Percentiles rank a stretch among this genome's conserved stretches.
Conservation (phyloP, 441 rosid species). For the Bocquillonia castaneifolia region DNA sequence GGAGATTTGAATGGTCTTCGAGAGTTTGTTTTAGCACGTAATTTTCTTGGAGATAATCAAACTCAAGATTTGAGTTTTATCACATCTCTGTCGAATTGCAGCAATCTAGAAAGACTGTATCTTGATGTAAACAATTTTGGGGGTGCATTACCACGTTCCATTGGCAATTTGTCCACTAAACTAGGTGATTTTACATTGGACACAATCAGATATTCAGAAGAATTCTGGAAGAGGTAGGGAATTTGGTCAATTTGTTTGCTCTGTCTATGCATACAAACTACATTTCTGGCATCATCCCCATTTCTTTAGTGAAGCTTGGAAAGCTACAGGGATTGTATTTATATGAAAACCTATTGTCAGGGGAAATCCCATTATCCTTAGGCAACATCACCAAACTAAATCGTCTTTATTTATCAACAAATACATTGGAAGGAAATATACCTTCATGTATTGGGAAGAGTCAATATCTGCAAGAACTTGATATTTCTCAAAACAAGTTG, state of each 20-base stretch:
- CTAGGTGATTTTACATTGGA: fast-evolving
- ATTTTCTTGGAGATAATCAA: not conserved
- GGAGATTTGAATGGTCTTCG: not conserved
- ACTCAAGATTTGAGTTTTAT: not conserved
- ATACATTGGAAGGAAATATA: constrained; percentile 17
- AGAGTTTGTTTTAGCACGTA: not conserved
- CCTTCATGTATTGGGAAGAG: not conserved
- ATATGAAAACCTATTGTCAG: not conserved
- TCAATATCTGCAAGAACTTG: not conserved
- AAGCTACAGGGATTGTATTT: not conserved
- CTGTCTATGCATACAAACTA: not conserved
- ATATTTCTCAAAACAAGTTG: constrained; percentile 11
- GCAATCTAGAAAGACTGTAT: not conserved
- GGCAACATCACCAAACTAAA: constrained; percentile 12
- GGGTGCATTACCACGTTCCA: not conserved
- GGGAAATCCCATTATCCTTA: constrained; percentile 27
- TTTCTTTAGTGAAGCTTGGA: constrained; percentile 4
- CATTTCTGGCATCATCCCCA: constrained; percentile 3
- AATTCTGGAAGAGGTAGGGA: not conserved
- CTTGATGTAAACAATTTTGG: not conserved
- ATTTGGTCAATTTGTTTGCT: not conserved
- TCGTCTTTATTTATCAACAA: not conserved
- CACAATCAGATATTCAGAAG: not conserved
- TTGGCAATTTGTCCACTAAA: not conserved
- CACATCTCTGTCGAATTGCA: constrained; percentile 9